phyloP scores from a whole-genome alignment of 2,329 filamentous ascomycete genomes.

The Chaetomiaceae sp. region DNA sequence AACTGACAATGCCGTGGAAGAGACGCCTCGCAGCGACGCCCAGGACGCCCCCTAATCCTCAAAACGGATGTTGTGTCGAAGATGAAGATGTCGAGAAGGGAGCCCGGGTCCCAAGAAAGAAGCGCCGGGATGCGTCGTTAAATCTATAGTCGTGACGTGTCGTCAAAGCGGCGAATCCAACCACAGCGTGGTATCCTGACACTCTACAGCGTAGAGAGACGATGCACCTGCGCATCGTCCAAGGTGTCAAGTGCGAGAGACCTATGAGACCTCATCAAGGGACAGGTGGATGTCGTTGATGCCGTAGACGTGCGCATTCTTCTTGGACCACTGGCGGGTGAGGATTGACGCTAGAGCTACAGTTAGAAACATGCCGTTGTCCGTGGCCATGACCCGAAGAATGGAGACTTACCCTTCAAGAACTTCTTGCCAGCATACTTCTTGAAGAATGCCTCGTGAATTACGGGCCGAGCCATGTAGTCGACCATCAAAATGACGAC shows the following conservation, averaged over 20 bases:
- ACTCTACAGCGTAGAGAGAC: conserved; percentile 16
- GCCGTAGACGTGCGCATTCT: conserved; percentile 57
- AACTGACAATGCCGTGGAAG: conserved; percentile 17
- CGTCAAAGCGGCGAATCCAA: conserved; percentile 25
- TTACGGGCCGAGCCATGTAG: conserved; percentile 84
- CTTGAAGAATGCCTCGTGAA: conserved; percentile 98
- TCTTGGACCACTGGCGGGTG: conserved; percentile 90
- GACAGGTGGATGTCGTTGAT: conserved; percentile 46
- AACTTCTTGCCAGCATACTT: conserved; percentile 99
- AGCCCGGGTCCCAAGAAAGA: conserved; percentile 12
- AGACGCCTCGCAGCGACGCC: conserved; percentile 7
- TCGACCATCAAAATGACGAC: conserved; percentile 94
- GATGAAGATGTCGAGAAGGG: conserved; percentile 16
- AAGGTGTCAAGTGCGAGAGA: neutral
- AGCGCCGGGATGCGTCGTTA: conserved; percentile 18
- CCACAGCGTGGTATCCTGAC: conserved; percentile 25
- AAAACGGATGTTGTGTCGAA: conserved; percentile 13
- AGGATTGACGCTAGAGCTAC: conserved; percentile 70
- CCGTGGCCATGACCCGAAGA: too few species aligned
- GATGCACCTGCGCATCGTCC: conserved; percentile 1
- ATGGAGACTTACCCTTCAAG: conserved; percentile 71
- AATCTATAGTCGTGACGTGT: conserved; percentile 21
- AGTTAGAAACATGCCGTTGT: conserved; percentile 20
- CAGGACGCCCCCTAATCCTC: conserved; percentile 11
- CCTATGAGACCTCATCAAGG: conserved; percentile 43